These are phyloP conservation scores for Trichoderma polysporum DNA, from an alignment of 2,329 filamentous ascomycete species.

Conservation along the genomic window DNA sequence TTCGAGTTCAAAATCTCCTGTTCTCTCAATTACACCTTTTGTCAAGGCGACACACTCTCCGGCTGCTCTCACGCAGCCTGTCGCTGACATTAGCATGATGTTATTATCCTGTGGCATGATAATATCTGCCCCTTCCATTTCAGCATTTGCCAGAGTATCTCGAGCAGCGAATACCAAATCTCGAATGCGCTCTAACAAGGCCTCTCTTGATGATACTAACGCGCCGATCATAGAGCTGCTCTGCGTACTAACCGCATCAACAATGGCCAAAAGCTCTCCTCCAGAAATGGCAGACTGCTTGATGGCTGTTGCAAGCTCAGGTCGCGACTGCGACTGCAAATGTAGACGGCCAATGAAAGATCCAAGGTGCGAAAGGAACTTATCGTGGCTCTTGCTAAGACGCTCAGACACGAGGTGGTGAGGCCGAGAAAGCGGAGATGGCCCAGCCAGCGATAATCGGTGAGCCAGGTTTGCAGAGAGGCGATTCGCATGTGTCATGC, in stretches of 20 bases:
- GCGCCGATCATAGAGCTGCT: conserved; percentile 66
- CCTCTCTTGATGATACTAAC: conserved; percentile 66
- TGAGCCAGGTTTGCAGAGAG: conserved; percentile 62
- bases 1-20: conserved; percentile 89
- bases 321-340: conserved; percentile 85
- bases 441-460: conserved; percentile 71
- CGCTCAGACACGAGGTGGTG: conserved; percentile 80
- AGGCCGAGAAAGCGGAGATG: conserved; percentile 60
- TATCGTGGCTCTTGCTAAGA: conserved; percentile 77
- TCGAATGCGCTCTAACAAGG: conserved; percentile 77
- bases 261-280: conserved; percentile 71
- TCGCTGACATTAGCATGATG: conserved; percentile 74
- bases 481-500: conserved; percentile 41
- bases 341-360: conserved; percentile 90
- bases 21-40: conserved; percentile 79
- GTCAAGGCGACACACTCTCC: conserved; percentile 90
- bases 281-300: conserved; percentile 82
- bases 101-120: conserved; percentile 79
- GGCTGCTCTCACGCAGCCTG: conserved; percentile 82
- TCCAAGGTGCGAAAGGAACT: conserved; percentile 84
- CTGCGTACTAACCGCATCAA: conserved; percentile 79
- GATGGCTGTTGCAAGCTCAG: conserved; percentile 78
- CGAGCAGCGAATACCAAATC: conserved; percentile 78
- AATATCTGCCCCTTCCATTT: conserved; percentile 71
- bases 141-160: conserved; percentile 70